phyloP scores from a whole-genome alignment of 371 early-diverging fungal species.

The Mortierella sp. region DNA sequence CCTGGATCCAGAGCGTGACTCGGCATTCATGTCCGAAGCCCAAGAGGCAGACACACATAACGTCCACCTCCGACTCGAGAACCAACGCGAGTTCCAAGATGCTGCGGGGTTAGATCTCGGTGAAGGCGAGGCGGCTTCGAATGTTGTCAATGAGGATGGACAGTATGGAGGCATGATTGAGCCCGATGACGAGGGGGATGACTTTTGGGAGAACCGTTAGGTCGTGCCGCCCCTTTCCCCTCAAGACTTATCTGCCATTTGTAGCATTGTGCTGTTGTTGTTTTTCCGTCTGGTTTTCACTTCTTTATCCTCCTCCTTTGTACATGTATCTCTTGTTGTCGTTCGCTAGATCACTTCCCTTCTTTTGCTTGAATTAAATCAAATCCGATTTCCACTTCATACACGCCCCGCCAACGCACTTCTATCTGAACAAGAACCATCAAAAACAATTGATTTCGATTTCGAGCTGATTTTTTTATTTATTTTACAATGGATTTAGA shows the following conservation, averaged over 20 bases:
- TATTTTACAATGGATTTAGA: neutral
- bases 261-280: no score
- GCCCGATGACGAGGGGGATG: conserved; percentile 52
- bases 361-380: no score
- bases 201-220: conserved; percentile 53
- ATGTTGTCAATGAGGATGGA: conserved; percentile 39
- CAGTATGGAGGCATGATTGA: conserved; percentile 48
- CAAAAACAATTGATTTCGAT: neutral
- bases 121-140: conserved; percentile 34
- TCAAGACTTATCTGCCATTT: no score
- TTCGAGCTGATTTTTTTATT: neutral
- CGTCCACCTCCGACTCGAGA: conserved; percentile 44
- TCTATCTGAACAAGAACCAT: no score
- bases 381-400: no score
- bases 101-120: conserved; percentile 47
- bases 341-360: no score
- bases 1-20: conserved; percentile 47
- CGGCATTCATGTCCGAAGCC: conserved; percentile 43
- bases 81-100: conserved; percentile 54
- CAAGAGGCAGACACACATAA: conserved; percentile 46
- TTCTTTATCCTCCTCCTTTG: neutral
- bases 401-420: no score
- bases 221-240: no score
- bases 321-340: no score
- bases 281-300: no score